Conservation (phyloP, 2,329 filamentous ascomycete genomes). For the Pseudopyricularia javanii region DNA sequence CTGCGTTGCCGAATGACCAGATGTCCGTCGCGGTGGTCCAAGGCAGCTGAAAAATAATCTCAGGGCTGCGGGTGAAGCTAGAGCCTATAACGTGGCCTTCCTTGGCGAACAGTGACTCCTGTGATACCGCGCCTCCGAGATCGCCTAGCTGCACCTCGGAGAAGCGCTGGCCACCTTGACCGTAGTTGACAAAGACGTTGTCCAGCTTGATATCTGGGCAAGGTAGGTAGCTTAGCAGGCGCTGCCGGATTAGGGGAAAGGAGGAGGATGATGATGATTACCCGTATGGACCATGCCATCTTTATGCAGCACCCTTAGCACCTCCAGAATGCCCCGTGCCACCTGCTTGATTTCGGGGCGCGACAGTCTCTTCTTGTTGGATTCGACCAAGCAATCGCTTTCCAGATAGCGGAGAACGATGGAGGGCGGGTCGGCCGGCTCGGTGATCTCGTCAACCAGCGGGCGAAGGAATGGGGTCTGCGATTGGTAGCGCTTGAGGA, state of each 20-base stretch:
- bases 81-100: conserved; percentile 12
- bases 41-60: conserved; percentile 11
- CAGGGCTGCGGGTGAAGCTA: conserved; percentile 11
- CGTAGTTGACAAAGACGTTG: conserved; percentile 13
- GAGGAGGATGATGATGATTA: conserved; percentile 2
- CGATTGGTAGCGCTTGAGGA: conserved; percentile 11
- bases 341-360: conserved; percentile 15
- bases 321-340: conserved; percentile 10
- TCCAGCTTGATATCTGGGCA: conserved; percentile 13
- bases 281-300: conserved; percentile 13
- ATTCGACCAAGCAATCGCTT: conserved; percentile 12
- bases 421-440: conserved; percentile 10
- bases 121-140: conserved; percentile 10
- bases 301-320: conserved; percentile 10
- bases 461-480: conserved; percentile 11
- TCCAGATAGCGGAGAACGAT: conserved; percentile 13
- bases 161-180: conserved; percentile 9
- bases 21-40: conserved; percentile 14
- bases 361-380: conserved; percentile 11
- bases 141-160: conserved; percentile 14
- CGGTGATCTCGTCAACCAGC: conserved; percentile 11
- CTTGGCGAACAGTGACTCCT: conserved; percentile 10
- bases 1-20: conserved; percentile 15
- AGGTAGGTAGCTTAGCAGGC: not conserved
- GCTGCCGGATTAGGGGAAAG: not conserved